Evolutionary conservation across 805 yeast genomes (phyloP), one percentile per base, ranked within the genome.

Genomic region (Ogataea chonburiensis): DNA sequence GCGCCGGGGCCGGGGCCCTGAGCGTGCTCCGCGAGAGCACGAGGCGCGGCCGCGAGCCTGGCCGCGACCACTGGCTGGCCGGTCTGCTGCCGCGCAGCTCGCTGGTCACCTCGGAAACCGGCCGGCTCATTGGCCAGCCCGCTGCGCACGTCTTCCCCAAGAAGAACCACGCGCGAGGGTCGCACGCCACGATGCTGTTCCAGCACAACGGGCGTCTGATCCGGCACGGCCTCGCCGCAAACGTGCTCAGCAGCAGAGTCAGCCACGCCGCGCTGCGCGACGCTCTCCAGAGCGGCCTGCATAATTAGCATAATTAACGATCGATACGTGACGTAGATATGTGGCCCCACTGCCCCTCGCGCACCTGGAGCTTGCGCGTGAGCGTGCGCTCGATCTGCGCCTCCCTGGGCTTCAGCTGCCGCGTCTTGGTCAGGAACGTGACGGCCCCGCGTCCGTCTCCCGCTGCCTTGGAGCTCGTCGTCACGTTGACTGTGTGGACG

Each of bases 191-290:
- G 5, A 45, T 71, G 36, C 61, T 58, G 5, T 57, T 72, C 9
- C 67, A 70, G 10, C 68, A 67, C 7, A 69, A 71, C 37, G 66
- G 66, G 23, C 57, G 53, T 36, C 60, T 64, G 5, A 55, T 71
- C 14, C 56, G 62, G 15, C 76, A 73, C 46, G 77, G 77, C 0
- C 60, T 60, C 15, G 60, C 63, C 52, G 4, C 58, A 66, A 46
- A 50, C 5, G 66, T 61, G 14, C 31, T 57, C n/a, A 54, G 55
- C 26, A 56, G 69, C 9, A 58, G 68, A 28, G 64, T 73, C 18
- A 72, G 75, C 40, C 73, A 66, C 45, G 61, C 66, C n/a, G 70
- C 75, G 1, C 50, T 73, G 13, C 52, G 64, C 38, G 77, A 73
- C 24, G 79, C 79, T 3, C 53, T 73, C 19, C 50, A 53, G 28